A percentile compares a stretch with the other conserved stretches of the same genome.
These are phyloP conservation scores for Tetracladium marchalianum DNA, from an alignment of 495 filamentous ascomycete species.

Conservation along the genomic window DNA sequence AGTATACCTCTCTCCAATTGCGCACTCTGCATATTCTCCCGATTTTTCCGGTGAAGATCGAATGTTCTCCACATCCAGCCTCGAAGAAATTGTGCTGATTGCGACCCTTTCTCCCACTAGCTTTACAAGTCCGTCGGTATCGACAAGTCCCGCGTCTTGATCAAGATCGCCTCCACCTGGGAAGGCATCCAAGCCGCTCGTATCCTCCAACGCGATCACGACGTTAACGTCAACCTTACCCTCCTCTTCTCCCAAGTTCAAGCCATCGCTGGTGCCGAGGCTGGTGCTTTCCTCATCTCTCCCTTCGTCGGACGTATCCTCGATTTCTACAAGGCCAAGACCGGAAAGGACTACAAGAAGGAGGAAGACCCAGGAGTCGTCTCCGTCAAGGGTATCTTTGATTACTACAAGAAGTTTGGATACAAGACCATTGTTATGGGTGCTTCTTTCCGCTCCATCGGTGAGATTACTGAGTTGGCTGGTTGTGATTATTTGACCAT, in stretches of 20 bases:
- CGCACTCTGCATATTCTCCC: neutral
- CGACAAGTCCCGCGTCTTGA: constrained; percentile 85
- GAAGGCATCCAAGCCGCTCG: constrained; percentile 98
- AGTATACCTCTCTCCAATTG: constrained; percentile 17
- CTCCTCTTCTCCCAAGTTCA: constrained; percentile 97
- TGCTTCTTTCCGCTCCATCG: constrained; percentile 89
- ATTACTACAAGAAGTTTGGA: constrained; percentile 99
- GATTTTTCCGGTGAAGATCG: neutral
- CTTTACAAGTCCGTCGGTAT: constrained; percentile 90
- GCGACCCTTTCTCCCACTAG: constrained; percentile 28
- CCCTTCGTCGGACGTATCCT: constrained; percentile 99
- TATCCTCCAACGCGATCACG: constrained; percentile 85
- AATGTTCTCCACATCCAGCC: neutral
- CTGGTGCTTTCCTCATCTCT: constrained; percentile 96
- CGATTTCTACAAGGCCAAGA: constrained; percentile 97
- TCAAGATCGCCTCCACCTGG: constrained; percentile 82
- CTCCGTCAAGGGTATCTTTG: constrained; percentile 92
- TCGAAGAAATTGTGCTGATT: constrained; percentile 3
- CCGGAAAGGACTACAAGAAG: constrained; percentile 82
- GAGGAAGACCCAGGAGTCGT: constrained; percentile 94
- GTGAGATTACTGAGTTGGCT: constrained; percentile 95
- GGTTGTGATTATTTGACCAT: constrained; percentile 99
- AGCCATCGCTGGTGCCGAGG: constrained; percentile 94
- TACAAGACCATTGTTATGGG: constrained; percentile 99
- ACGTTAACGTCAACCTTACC: constrained; percentile 96